A percentile compares a stretch with the other conserved stretches of the same genome.
These are phyloP conservation scores for Calonectria leucothoes DNA, from an alignment of 2,329 filamentous ascomycete genomes.

Conservation along the genomic window DNA sequence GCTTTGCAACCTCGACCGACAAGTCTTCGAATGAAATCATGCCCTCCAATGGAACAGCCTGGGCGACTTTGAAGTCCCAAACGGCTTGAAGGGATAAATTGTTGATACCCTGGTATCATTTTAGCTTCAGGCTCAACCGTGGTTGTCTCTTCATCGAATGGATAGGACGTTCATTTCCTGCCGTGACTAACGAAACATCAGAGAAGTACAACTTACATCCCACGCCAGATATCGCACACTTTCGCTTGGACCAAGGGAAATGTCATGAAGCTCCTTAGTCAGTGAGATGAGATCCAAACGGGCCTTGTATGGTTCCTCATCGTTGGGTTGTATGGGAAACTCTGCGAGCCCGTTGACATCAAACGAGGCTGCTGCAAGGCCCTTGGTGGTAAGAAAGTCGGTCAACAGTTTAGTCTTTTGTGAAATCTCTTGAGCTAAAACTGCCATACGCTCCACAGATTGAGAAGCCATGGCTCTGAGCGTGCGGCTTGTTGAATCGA, in stretches of 20 bases:
- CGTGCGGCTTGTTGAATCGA: neutral
- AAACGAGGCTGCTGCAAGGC: neutral
- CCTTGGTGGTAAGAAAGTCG: neutral
- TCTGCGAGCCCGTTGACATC: neutral
- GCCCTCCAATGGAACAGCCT: slow-evolving; percentile 42
- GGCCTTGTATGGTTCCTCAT: neutral
- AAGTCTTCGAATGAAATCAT: slow-evolving; percentile 44
- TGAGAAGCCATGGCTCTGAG: neutral
- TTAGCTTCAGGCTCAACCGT: too few relatives aligned
- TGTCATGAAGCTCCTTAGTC: slow-evolving; percentile 43
- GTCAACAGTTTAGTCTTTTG: neutral
- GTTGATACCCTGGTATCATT: slow-evolving; percentile 34
- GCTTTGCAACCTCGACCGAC: slow-evolving; percentile 41
- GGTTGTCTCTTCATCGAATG: too few relatives aligned
- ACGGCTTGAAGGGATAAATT: slow-evolving; percentile 46
- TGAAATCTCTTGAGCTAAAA: neutral
- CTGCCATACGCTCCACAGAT: neutral
- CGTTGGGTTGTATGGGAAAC: neutral
- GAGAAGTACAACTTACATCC: slow-evolving; percentile 36
- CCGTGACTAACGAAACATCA: neutral
- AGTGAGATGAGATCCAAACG: slow-evolving; percentile 28
- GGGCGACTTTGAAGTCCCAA: slow-evolving; percentile 45
- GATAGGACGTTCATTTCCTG: too few relatives aligned
- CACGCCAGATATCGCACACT: slow-evolving; percentile 40
- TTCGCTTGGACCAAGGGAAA: slow-evolving; percentile 40